Evolutionary conservation across 1,284 basidiomycete genomes (phyloP).

Genomic region (Thecaphora thlaspeos): DNA sequence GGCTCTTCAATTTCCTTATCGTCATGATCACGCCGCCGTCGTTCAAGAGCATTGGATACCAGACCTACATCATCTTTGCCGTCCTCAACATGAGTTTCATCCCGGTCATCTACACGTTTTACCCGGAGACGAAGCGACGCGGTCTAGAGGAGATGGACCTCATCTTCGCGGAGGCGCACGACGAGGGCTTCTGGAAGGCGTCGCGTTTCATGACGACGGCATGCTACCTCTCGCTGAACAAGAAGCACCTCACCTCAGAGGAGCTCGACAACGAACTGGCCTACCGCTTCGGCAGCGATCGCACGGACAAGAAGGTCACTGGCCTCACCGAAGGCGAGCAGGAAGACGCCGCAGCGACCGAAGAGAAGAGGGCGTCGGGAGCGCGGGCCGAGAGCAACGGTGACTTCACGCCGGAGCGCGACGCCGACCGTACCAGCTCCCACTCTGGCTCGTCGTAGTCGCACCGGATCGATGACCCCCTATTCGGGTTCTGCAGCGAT

Average conservation of each 20-base stretch:
- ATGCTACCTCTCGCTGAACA: slow-evolving; percentile 32
- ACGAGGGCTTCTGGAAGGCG: slow-evolving; percentile 28
- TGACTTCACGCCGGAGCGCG: background rate
- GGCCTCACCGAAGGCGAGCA: slow-evolving; percentile 1
- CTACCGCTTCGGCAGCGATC: slow-evolving; percentile 10
- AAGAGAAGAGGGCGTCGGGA: background rate
- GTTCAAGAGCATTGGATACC: slow-evolving; percentile 64
- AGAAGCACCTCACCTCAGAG: slow-evolving; percentile 29
- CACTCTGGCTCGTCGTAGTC: slow-evolving; percentile 1
- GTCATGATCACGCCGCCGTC: slow-evolving; percentile 67
- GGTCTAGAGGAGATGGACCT: slow-evolving; percentile 53
- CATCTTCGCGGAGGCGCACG: slow-evolving; percentile 33
- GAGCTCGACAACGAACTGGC: slow-evolving; percentile 38
- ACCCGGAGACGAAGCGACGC: slow-evolving; percentile 56
- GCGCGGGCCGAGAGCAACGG: slow-evolving; percentile 1
- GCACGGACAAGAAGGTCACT: background rate
- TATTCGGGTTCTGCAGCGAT: too few relatives aligned
- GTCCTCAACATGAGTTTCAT: slow-evolving; percentile 56
- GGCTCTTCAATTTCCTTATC: slow-evolving; percentile 54
- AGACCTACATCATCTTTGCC: slow-evolving; percentile 53
- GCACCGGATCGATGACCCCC: too few relatives aligned
- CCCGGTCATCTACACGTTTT: slow-evolving; percentile 54
- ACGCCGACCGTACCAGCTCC: background rate
- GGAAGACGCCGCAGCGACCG: background rate
- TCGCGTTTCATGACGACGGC: slow-evolving; percentile 37